Percentiles rank a stretch among this genome's conserved stretches.
phyloP scores from a whole-genome alignment of 495 filamentous ascomycete genomes.

The Penicillium mononematosum region DNA sequence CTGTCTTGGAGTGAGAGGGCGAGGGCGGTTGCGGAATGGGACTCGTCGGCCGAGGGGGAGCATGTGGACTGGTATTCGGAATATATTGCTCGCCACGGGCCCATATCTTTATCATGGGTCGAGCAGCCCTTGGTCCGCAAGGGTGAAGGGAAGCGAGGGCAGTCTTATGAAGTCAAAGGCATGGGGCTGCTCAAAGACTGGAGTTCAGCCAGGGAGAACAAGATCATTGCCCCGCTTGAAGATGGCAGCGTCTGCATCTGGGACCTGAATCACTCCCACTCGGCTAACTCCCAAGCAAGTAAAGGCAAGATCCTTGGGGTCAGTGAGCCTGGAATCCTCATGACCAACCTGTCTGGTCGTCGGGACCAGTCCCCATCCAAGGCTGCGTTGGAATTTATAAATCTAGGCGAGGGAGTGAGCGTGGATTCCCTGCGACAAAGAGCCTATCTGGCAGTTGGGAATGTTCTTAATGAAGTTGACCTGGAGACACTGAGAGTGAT shows the following conservation, averaged over 20 bases:
- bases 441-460: slow-evolving; percentile 77
- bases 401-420: slow-evolving; percentile 78
- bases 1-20: slow-evolving; percentile 39
- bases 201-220: slow-evolving; percentile 46
- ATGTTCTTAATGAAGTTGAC: slow-evolving; percentile 77
- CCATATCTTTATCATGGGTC: slow-evolving; percentile 72
- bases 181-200: slow-evolving; percentile 60
- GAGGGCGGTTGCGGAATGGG: slow-evolving; percentile 73
- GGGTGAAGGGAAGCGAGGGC: slow-evolving; percentile 31
- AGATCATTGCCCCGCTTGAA: slow-evolving; percentile 76
- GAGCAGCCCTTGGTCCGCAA: slow-evolving; percentile 51
- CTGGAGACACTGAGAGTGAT: slow-evolving; percentile 72
- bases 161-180: slow-evolving; percentile 57
- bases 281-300: slow-evolving; percentile 34
- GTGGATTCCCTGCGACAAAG: slow-evolving; percentile 68
- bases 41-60: slow-evolving; percentile 65
- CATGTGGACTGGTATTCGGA: slow-evolving; percentile 80
- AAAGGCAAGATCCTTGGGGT: slow-evolving; percentile 65
- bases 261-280: slow-evolving; percentile 67
- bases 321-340: slow-evolving; percentile 65
- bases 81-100: slow-evolving; percentile 78
- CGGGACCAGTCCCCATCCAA: slow-evolving; percentile 42
- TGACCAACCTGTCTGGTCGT: slow-evolving; percentile 44
- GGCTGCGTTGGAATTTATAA: slow-evolving; percentile 56
- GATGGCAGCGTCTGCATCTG: slow-evolving; percentile 85